A percentile compares a stretch with the other conserved stretches of the same genome.
Conservation (phyloP, 1,284 basidiomycete species). For the Cryptococcus wingfieldii region DNA sequence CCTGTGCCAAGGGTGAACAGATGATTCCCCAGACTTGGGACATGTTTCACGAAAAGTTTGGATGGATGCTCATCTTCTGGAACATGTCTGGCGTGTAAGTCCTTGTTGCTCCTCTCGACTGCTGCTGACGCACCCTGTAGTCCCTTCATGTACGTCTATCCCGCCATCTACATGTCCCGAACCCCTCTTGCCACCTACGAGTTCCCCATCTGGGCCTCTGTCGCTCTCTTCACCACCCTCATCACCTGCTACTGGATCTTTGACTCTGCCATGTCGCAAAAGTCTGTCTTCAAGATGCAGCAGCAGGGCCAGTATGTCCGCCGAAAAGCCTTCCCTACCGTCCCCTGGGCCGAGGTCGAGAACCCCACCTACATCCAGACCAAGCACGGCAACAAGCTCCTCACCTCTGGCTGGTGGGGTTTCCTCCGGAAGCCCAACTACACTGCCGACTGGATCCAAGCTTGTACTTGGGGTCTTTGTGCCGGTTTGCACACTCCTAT, state of each 20-base stretch:
- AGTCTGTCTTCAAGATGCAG: slow-evolving; percentile 97
- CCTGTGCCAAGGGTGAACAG: slow-evolving; percentile 90
- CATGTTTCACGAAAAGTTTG: slow-evolving; percentile 96
- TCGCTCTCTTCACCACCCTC: slow-evolving; percentile 55
- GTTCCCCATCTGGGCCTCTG: slow-evolving; percentile 62
- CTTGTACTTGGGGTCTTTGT: slow-evolving; percentile 83
- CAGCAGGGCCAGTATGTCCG: slow-evolving; percentile 80
- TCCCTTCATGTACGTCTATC: slow-evolving; percentile 82
- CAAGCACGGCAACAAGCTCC: slow-evolving; percentile 66
- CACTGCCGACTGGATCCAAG: slow-evolving; percentile 58
- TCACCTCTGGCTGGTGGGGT: slow-evolving; percentile 57
- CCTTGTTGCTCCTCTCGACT: not conserved
- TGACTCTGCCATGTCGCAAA: slow-evolving; percentile 89
- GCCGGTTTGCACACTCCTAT: slow-evolving; percentile 80
- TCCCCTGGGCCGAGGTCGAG: slow-evolving; percentile 79
- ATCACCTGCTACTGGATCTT: slow-evolving; percentile 83
- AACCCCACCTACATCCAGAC: slow-evolving; percentile 92
- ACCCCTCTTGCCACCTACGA: slow-evolving; percentile 82
- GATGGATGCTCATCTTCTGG: slow-evolving; percentile 95
- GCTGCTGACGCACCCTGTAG: slow-evolving; percentile 4
- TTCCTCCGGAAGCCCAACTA: slow-evolving; percentile 69
- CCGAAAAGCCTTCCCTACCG: slow-evolving; percentile 89
- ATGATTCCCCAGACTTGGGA: slow-evolving; percentile 99
- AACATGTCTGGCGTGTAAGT: slow-evolving; percentile 79
- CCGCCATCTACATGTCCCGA: slow-evolving; percentile 96